Evolutionary conservation across 352 stramenopile species (phyloP).

Genomic region (Phytophthora parvispora): DNA sequence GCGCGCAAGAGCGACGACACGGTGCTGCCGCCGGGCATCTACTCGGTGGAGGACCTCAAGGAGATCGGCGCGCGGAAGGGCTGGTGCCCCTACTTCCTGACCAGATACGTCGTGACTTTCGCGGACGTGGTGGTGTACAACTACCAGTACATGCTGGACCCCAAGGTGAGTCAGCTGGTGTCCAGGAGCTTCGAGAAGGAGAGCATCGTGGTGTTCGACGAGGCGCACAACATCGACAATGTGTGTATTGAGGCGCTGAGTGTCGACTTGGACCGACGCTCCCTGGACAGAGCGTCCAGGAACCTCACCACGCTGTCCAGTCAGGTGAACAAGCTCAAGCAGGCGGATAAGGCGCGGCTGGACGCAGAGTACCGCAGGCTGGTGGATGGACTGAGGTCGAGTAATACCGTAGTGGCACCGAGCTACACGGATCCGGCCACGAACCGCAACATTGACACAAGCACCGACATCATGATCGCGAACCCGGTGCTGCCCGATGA

Average conservation of each 20-base stretch:
- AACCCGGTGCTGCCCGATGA: conserved; percentile 92
- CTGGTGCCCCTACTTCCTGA: conserved; percentile 99
- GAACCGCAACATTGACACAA: conserved; percentile 56
- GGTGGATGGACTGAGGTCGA: conserved; percentile 96
- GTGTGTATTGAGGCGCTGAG: conserved; percentile 99
- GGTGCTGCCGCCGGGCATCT: conserved; percentile 95
- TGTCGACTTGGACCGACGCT: conserved; percentile 95
- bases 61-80: conserved; percentile 90
- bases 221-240: conserved; percentile 99
- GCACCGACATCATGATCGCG: conserved; percentile 74
- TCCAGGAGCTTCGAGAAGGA: conserved; percentile 96
- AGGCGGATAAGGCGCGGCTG: conserved; percentile 91
- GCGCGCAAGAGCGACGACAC: conserved; percentile 90
- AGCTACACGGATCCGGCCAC: conserved; percentile 56
- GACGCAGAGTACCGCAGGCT: conserved; percentile 97
- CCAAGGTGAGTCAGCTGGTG: conserved; percentile 94
- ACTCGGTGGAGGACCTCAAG: conserved; percentile 98
- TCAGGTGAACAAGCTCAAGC: conserved; percentile 91
- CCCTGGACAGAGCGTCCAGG: conserved; percentile 93
- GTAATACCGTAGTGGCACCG: conserved; percentile 75
- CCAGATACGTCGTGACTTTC: conserved; percentile 97
- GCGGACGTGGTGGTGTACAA: conserved; percentile 99
- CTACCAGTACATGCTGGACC: conserved; percentile 99
- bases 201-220: conserved; percentile 97
- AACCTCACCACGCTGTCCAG: conserved; percentile 88